phyloP scores from a whole-genome alignment of 805 yeast species.

The Myxozyma monticola region DNA sequence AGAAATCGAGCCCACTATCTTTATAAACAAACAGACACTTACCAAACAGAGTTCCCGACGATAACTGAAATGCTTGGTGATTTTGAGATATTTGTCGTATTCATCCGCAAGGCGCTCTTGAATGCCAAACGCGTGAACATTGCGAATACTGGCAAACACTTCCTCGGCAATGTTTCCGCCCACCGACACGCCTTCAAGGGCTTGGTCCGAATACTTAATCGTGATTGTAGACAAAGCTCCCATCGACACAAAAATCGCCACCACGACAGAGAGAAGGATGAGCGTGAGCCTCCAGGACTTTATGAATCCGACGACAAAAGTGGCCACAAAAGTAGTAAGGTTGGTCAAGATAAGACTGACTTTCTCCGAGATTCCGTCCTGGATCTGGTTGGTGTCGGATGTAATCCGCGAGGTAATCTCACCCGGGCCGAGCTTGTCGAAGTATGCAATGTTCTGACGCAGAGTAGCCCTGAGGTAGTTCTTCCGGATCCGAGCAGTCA shows the following conservation, averaged over 20 bases:
- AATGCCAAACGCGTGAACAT: constrained; percentile 46
- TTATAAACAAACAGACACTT: constrained; percentile 45
- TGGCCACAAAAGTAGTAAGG: constrained; percentile 42
- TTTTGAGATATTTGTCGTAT: constrained; percentile 37
- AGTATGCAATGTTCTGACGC: constrained; percentile 46
- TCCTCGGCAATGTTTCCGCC: constrained; percentile 46
- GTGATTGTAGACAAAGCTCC: constrained; percentile 37
- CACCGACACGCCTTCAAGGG: constrained; percentile 22
- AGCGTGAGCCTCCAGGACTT: constrained; percentile 43
- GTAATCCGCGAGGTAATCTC: constrained; percentile 47
- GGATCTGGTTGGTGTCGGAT: constrained; percentile 43
- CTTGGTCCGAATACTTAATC: constrained; percentile 18
- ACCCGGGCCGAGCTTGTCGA: constrained; percentile 46
- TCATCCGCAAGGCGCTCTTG: constrained; percentile 40
- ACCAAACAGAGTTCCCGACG: constrained; percentile 25
- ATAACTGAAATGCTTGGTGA: constrained; percentile 30
- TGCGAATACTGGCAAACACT: constrained; percentile 43
- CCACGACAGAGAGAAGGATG: constrained; percentile 40
- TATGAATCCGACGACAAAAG: constrained; percentile 42
- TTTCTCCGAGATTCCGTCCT: constrained; percentile 47
- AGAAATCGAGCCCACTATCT: constrained; percentile 37
- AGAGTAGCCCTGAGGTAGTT: constrained; percentile 41
- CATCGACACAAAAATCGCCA: constrained; percentile 38
- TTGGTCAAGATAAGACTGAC: constrained; percentile 43
- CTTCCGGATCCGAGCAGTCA: constrained; percentile 46